phyloP scores from a whole-genome alignment of 2,329 filamentous ascomycete genomes.

The Colletotrichum ledebouriae region DNA sequence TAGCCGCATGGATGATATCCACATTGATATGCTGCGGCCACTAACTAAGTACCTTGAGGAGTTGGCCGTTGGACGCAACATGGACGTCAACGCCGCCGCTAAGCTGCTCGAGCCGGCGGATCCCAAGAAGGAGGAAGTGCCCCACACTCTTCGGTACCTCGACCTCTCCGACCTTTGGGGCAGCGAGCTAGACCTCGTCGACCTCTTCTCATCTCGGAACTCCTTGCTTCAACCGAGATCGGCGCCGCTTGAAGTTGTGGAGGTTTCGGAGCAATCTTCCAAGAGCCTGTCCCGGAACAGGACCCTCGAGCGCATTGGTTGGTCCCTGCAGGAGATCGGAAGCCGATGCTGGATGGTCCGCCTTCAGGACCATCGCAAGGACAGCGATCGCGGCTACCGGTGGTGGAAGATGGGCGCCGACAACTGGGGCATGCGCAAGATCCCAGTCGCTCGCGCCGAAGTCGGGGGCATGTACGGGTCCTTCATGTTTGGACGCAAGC shows the following conservation, averaged over 20 bases:
- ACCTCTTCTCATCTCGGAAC: conserved; percentile 60
- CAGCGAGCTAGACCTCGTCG: conserved; percentile 70
- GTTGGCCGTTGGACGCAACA: conserved; percentile 77
- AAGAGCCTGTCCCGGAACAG: conserved; percentile 73
- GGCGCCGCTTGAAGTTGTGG: conserved; percentile 80
- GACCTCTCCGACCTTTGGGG: conserved; percentile 80
- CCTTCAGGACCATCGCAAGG: conserved; percentile 54
- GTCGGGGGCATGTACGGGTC: conserved; percentile 93
- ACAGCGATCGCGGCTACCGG: conserved; percentile 69
- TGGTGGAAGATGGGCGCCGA: conserved; percentile 88
- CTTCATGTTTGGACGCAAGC: conserved; percentile 73
- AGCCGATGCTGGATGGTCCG: conserved; percentile 77
- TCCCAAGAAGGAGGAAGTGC: conserved; percentile 52
- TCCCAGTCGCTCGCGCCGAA: conserved; percentile 91
- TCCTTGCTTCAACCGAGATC: conserved; percentile 72
- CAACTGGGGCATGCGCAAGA: conserved; percentile 89
- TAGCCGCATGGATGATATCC: conserved; percentile 74
- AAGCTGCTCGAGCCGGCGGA: conserved; percentile 70
- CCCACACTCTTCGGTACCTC: conserved; percentile 78
- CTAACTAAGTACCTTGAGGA: conserved; percentile 82
- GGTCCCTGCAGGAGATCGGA: conserved; percentile 79
- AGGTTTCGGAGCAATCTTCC: conserved; percentile 78
- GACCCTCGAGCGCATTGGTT: conserved; percentile 73
- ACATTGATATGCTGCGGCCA: conserved; percentile 73
- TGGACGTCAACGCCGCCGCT: conserved; percentile 76